Conservation (phyloP, 2,329 filamentous ascomycete genomes). For the Xylariaceae sp. region DNA sequence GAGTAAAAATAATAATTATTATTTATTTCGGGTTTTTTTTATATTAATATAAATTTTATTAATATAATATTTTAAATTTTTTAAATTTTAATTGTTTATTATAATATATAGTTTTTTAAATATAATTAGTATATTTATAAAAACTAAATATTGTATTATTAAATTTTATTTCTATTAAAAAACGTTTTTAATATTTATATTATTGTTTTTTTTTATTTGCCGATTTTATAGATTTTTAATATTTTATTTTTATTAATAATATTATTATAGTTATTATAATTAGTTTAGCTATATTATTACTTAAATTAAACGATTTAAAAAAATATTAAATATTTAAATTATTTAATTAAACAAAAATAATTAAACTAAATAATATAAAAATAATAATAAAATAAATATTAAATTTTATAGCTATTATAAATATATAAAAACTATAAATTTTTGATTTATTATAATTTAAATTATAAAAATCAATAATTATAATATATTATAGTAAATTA, state of each 20-base stretch:
- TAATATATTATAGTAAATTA: no score
- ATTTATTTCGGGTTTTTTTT: neutral
- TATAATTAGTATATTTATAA: no score
- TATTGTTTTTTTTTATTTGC: no score
- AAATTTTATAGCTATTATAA: no score
- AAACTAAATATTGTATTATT: neutral
- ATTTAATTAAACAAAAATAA: neutral
- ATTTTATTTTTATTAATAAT: neutral
- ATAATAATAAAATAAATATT: neutral
- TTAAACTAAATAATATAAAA: neutral
- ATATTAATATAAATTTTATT: neutral
- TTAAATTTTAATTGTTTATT: neutral
- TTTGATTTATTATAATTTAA: neutral
- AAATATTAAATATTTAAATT: neutral
- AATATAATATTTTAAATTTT: neutral
- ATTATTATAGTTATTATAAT: neutral
- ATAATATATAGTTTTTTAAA: neutral
- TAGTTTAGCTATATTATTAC: no score
- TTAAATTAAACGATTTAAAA: neutral
- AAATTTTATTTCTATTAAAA: neutral
- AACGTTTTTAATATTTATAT: no score
- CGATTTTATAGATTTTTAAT: no score
- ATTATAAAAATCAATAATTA: no score
- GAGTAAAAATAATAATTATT: neutral
- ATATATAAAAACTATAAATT: no score